phyloP scores from a whole-genome alignment of 2,329 filamentous ascomycete species.

The Echinosphaeria canescens region DNA sequence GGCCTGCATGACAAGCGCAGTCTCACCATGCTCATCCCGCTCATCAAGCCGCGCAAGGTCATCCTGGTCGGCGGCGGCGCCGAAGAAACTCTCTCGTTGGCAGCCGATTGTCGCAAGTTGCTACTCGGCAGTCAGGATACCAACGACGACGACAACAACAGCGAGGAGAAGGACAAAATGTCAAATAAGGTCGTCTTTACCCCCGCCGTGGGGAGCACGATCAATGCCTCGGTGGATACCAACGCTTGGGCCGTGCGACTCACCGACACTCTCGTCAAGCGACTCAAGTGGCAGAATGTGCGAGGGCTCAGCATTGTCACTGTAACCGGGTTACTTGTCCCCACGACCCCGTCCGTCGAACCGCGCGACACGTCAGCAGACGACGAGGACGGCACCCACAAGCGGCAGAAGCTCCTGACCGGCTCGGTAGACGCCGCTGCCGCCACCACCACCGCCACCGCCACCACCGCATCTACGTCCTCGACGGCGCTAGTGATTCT shows the following conservation, averaged over 20 bases:
- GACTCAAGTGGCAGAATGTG: constrained; percentile 87
- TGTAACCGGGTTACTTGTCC: constrained; percentile 50
- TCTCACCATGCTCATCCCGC: constrained; percentile 80
- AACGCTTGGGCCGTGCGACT: constrained; percentile 95
- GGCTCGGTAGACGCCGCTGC: too few relatives aligned
- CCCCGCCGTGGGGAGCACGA: constrained; percentile 45
- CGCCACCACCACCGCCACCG: constrained; percentile 4
- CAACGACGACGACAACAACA: too few relatives aligned
- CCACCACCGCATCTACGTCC: constrained; percentile 1
- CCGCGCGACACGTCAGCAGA: constrained; percentile 12
- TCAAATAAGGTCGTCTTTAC: constrained; percentile 56
- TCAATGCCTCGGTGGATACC: constrained; percentile 91
- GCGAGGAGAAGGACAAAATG: background rate
- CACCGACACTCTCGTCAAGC: constrained; percentile 63
- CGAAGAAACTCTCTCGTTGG: constrained; percentile 59
- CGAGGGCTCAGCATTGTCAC: constrained; percentile 79
- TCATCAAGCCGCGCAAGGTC: constrained; percentile 85
- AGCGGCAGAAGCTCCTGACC: constrained; percentile 23
- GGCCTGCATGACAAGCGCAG: constrained; percentile 87
- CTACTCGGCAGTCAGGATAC: constrained; percentile 21
- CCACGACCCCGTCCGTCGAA: constrained; percentile 9
- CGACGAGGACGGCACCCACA: constrained; percentile 21
- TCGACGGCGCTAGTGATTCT: constrained; percentile 2
- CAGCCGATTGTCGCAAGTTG: constrained; percentile 57
- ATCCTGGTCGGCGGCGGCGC: constrained; percentile 71